phyloP scores from a whole-genome alignment of 2,329 filamentous ascomycete species.

The Sordariomycetes sp. region DNA sequence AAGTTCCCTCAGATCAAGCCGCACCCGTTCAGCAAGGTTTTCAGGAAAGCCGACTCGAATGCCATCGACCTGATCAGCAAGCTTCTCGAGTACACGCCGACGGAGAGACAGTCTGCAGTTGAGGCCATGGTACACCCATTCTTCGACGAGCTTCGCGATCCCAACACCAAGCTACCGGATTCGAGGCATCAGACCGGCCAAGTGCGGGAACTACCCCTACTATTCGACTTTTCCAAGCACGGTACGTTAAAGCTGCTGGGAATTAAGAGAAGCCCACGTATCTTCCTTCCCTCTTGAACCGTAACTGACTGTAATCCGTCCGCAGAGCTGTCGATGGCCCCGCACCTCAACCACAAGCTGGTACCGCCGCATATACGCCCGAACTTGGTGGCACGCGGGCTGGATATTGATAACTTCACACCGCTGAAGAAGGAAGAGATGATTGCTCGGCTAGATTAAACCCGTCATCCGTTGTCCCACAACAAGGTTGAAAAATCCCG shows the following conservation, averaged over 20 bases:
- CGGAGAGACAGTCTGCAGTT: slow-evolving; percentile 83
- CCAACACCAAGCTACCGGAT: slow-evolving; percentile 83
- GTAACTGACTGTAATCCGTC: slow-evolving; percentile 11
- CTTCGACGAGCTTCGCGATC: slow-evolving; percentile 93
- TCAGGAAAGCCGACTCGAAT: slow-evolving; percentile 87
- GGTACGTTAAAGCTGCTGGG: slow-evolving; percentile 47
- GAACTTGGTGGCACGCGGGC: slow-evolving; percentile 61
- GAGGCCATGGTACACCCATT: slow-evolving; percentile 98
- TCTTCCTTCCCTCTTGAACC: background rate
- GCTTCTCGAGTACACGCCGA: slow-evolving; percentile 93
- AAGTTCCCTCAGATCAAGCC: slow-evolving; percentile 99
- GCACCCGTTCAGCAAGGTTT: slow-evolving; percentile 98
- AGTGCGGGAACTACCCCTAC: slow-evolving; percentile 68
- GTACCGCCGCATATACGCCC: slow-evolving; percentile 76
- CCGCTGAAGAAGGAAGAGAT: slow-evolving; percentile 90
- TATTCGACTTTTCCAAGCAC: slow-evolving; percentile 91
- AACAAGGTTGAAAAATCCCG: background rate
- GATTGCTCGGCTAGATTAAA: slow-evolving; percentile 94
- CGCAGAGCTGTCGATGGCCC: slow-evolving; percentile 89
- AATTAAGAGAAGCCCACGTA: background rate
- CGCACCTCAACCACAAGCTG: slow-evolving; percentile 75
- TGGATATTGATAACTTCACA: slow-evolving; percentile 90
- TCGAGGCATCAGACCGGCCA: slow-evolving; percentile 80
- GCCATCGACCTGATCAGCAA: slow-evolving; percentile 93
- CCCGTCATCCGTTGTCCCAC: background rate